Evolutionary conservation across 2,329 filamentous ascomycete species (phyloP), one percentile per base, ranked within the genome.

Genomic region (Hymenoscyphus fraxineus): DNA sequence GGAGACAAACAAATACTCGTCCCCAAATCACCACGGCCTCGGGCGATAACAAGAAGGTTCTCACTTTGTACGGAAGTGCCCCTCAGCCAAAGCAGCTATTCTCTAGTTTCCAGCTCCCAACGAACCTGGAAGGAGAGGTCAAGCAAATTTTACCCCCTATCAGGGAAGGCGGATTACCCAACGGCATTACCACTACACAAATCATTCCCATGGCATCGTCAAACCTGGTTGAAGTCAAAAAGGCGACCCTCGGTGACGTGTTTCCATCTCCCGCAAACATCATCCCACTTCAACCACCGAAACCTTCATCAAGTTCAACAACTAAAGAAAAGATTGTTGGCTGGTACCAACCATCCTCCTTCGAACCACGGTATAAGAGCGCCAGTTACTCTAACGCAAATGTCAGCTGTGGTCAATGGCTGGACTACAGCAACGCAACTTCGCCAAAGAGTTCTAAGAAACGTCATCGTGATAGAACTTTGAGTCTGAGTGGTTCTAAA

Each of bases 1-100:
- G 47, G 12, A 27, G 35, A 35, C 35, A 54, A 27, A 12, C 19
- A 15, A 19, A 27, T 54, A 57, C 63, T 27, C 66, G 67, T 4
- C 71, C 68, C 67, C 59, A 72, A 71, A 64, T 77, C 74, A 69
- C 76, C 75, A 64, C 75, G 74, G 68, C 69, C 31, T 74, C 80
- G 22, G 73, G 80, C 69, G 76, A 83, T 68, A 77, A 83, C 63
- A 83, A 80, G 67, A 79, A 87, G 16, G 88, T 94, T 6, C 80
- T 97, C 64, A 94, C 91, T 0, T 80, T 96, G 0, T 88, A 88
- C 69, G 92, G 91, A 62, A 90, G 88, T 69, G 90, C 90, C 51
- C 87, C 88, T 1, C 87, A 87, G 57, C 84, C 90, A 41, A 89
- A 88, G 70, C 90, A 94, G 66, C 80, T 97, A 3, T 97, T 95